These are phyloP conservation scores for Arachis hypogaea DNA, from an alignment of 306 rosid species.

Conservation along the genomic window DNA sequence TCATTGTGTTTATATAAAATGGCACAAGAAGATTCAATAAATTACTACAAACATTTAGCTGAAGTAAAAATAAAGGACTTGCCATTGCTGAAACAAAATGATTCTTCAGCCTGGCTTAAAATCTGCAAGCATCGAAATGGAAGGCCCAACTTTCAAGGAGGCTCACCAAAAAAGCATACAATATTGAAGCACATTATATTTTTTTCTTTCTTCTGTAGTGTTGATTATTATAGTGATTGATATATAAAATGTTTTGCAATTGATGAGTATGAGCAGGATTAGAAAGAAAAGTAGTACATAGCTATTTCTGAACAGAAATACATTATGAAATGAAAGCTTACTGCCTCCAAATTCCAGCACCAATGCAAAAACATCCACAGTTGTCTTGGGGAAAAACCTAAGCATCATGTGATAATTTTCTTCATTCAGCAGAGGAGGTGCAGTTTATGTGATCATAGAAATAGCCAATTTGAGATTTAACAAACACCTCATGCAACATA, in stretches of 20 bases:
- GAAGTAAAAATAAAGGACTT: conserved; percentile 55
- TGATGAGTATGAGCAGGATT: neutral
- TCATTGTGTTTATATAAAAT: neutral
- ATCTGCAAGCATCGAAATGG: conserved; percentile 53
- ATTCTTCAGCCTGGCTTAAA: conserved; percentile 69
- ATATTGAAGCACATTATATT: conserved; percentile 7
- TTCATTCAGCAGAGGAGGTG: too few species aligned
- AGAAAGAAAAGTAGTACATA: conserved; percentile 4
- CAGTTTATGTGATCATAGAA: too few species aligned
- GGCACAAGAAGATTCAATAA: neutral
- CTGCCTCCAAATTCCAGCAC: too few species aligned
- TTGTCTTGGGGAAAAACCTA: too few species aligned
- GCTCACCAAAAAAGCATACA: conserved; percentile 9
- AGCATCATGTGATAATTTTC: too few species aligned
- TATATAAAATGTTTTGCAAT: neutral
- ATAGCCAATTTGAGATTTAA: too few species aligned
- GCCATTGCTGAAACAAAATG: conserved; percentile 93
- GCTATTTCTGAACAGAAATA: too few species aligned
- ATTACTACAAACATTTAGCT: conserved; percentile 24
- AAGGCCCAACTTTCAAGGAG: conserved; percentile 31
- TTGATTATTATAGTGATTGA: neutral
- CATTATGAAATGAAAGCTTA: too few species aligned
- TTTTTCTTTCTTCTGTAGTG: neutral
- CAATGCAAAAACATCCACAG: too few species aligned
- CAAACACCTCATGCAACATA: too few species aligned